Evolutionary conservation across 148 eudicot genomes (phyloP).

Genomic region (Amaranthus hypochondriacus): DNA sequence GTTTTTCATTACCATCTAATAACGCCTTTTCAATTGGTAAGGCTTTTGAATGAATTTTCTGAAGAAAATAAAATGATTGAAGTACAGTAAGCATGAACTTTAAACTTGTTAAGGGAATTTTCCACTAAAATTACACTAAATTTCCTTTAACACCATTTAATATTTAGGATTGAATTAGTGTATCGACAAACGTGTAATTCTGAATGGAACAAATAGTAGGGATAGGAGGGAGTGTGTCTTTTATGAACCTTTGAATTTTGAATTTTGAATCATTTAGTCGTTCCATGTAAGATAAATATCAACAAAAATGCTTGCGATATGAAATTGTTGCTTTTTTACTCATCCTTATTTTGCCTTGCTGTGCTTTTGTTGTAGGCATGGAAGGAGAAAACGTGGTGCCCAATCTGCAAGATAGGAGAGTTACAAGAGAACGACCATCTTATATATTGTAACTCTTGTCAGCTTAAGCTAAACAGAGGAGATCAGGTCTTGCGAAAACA

Average conservation of each 20-base stretch:
- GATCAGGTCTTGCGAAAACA: constrained; percentile 48
- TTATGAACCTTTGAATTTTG: neutral
- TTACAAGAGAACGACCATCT: constrained; percentile 47
- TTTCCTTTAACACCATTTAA: too few relatives aligned
- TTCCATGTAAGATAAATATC: neutral
- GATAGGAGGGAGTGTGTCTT: neutral
- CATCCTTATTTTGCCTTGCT: neutral
- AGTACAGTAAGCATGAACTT: too few relatives aligned
- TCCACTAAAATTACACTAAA: too few relatives aligned
- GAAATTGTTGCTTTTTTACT: neutral
- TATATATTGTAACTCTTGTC: constrained; percentile 64
- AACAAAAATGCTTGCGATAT: neutral
- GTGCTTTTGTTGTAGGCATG: constrained; percentile 36
- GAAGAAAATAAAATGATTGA: too few relatives aligned
- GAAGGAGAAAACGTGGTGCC: constrained; percentile 76
- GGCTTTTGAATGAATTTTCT: too few relatives aligned
- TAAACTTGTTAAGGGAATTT: too few relatives aligned
- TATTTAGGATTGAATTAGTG: too few relatives aligned
- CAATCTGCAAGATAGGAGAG: constrained; percentile 77
- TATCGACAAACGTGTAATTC: too few relatives aligned
- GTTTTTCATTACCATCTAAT: too few relatives aligned
- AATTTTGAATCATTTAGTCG: neutral
- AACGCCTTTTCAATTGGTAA: too few relatives aligned
- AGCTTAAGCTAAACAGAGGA: constrained; percentile 52
- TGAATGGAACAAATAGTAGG: neutral